Base-by-base conservation (phyloP, 2,329 filamentous ascomycete species). In the Trichocomaceae sp. region DNA sequence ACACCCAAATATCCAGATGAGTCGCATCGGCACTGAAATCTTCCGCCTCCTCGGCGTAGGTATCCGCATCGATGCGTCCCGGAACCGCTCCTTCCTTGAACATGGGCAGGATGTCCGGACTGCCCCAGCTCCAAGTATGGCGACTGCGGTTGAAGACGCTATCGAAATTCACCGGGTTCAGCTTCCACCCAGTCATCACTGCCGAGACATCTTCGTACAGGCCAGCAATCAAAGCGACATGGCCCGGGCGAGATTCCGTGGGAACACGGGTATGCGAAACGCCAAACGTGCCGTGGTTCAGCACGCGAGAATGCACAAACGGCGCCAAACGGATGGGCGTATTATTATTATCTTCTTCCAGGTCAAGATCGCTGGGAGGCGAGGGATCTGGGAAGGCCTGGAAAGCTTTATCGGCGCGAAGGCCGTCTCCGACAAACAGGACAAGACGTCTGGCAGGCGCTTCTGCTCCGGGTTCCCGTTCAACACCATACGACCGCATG, bases 51-150 rank as follows among this genome's bases (percentile, higher is more conserved):
- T 87, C 80, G 9, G 81, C 83, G 67, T 99, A 99, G 57, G 80
- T 88, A 60, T 86, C 86, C n/a, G 89, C 86, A 70, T 96, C 88
- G 1, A 99, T 88, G 59, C 87, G 81, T 7, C 92, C 91, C 0
- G 88, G 87, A 9, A 88, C 84, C 22, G 93, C 92, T n/a, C 93
- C 93, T 55, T 90, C 82, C 67, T 95, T 85, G 68, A 99, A 99
- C 93, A 99, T 99, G 53, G 88, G 88, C 61, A 99, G 74, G 64
- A 99, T 99, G 72, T 99, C 93, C 1, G 93, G 93, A 66, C 91
- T 96, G 2, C 93, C 93, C 93, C 93, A 99, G 71, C 91, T 96
- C 93, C 93, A 99, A 7, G 95, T 99, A 73, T 99, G 95, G 46
- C 86, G 80, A 68, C 92, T 97, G 59, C 89, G 84, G 70, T 99